phyloP scores from a whole-genome alignment of 2,329 filamentous ascomycete species.

The Seiridium cupressi region DNA sequence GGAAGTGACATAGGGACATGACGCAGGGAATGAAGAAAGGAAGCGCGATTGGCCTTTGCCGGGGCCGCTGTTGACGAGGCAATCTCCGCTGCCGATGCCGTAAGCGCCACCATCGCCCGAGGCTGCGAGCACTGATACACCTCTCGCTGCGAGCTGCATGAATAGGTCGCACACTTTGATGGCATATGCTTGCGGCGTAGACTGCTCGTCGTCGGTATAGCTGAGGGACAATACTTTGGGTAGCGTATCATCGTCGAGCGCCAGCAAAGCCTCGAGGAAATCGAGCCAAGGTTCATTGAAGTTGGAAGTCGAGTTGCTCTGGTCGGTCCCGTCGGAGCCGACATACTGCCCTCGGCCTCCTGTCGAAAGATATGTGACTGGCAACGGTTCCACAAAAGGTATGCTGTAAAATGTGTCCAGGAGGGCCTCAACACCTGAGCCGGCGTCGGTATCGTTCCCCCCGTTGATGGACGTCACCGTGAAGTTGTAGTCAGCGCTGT shows the following conservation, averaged over 20 bases:
- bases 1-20: conserved; percentile 35
- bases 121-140: conserved; percentile 60
- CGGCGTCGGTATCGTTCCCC: neutral
- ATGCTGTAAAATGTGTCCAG: neutral
- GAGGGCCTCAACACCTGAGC: neutral
- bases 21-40: neutral
- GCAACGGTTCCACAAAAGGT: neutral
- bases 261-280: conserved; percentile 58
- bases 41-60: neutral
- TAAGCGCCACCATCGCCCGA: conserved; percentile 52
- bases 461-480: conserved; percentile 1
- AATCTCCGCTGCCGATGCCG: conserved; percentile 21
- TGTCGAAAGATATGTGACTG: neutral
- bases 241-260: conserved; percentile 47
- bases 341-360: neutral
- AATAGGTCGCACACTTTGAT: conserved; percentile 58
- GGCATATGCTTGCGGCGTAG: conserved; percentile 57
- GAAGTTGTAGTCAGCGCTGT: neutral
- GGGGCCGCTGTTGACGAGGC: conserved; percentile 27
- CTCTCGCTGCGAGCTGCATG: conserved; percentile 62
- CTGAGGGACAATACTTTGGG: conserved; percentile 62
- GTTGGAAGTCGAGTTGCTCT: neutral
- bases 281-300: conserved; percentile 65
- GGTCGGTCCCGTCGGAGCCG: neutral
- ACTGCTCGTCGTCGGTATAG: conserved; percentile 66